These are phyloP conservation scores for Penicillium sp. DNA, from an alignment of 2,329 filamentous ascomycete genomes.

Conservation along the genomic window DNA sequence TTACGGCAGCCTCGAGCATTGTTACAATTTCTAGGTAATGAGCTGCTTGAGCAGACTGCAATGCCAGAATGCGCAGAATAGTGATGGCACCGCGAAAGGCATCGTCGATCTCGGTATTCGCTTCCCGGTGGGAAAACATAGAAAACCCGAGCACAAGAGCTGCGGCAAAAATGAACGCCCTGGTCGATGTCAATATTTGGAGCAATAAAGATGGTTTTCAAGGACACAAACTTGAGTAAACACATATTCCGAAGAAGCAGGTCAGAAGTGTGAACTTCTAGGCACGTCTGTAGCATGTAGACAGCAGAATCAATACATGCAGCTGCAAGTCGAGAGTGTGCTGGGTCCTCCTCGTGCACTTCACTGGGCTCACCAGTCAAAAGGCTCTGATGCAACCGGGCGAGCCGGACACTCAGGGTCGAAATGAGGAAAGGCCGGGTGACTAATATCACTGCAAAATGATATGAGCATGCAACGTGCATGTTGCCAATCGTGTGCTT, in stretches of 20 bases:
- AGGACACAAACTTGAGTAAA: constrained; percentile 54
- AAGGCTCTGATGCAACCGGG: constrained; percentile 26
- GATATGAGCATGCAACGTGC: constrained; percentile 59
- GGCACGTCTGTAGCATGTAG: constrained; percentile 56
- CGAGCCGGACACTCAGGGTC: constrained; percentile 44
- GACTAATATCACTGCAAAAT: constrained; percentile 58
- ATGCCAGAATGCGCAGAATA: constrained; percentile 51
- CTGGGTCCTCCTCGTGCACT: constrained; percentile 27
- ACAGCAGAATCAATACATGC: constrained; percentile 58
- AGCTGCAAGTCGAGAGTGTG: constrained; percentile 45
- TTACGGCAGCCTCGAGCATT: constrained; percentile 48
- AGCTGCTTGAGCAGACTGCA: constrained; percentile 55
- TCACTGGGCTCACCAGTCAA: constrained; percentile 17
- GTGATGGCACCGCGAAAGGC: constrained; percentile 53
- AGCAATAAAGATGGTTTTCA: background rate
- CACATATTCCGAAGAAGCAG: constrained; percentile 57
- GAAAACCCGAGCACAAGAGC: constrained; percentile 58
- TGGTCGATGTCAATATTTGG: constrained; percentile 20
- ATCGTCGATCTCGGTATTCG: constrained; percentile 39
- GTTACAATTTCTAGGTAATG: constrained; percentile 59
- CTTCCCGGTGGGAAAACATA: constrained; percentile 52
- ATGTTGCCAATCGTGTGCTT: constrained; percentile 50
- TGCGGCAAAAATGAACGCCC: constrained; percentile 57
- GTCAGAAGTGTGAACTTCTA: constrained; percentile 47
- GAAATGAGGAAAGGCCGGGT: constrained; percentile 57